phyloP scores from a whole-genome alignment of 371 early-diverging fungal species.

The Rhizopus delemar region DNA sequence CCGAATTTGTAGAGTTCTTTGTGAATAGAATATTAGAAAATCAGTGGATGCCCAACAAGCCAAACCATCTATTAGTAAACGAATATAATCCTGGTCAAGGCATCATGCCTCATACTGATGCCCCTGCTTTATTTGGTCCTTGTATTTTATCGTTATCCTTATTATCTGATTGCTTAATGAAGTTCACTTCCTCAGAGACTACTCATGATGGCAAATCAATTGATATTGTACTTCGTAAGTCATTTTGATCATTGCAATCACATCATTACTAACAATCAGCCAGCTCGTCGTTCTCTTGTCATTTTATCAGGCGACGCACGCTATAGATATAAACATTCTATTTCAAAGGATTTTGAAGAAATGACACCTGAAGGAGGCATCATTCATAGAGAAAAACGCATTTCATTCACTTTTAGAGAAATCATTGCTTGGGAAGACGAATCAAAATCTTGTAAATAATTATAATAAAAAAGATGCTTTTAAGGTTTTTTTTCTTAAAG shows the following conservation, averaged over 20 bases:
- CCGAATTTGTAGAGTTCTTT: conserved; percentile 44
- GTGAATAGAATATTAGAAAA: conserved; percentile 48
- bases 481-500: no score
- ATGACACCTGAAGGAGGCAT: conserved; percentile 20
- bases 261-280: not conserved
- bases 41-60: conserved; percentile 40
- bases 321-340: conserved; percentile 67
- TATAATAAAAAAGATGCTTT: not conserved
- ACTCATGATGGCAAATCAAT: conserved; percentile 24
- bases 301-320: conserved; percentile 65
- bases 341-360: conserved; percentile 66
- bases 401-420: conserved; percentile 50
- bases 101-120: conserved; percentile 63
- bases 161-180: conserved; percentile 70
- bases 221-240: conserved; percentile 55
- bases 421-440: conserved; percentile 33
- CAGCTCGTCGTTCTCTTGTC: conserved; percentile 65
- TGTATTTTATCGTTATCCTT: conserved; percentile 66
- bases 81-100: conserved; percentile 78
- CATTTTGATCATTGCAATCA: not conserved
- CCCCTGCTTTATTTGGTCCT: conserved; percentile 67
- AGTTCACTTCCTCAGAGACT: conserved; percentile 33
- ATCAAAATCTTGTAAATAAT: not conserved
- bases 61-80: conserved; percentile 69
- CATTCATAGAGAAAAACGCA: conserved; percentile 41